Percentiles rank a stretch among this genome's conserved stretches.
These are phyloP conservation scores for Penicillium sp. DNA, from an alignment of 2,329 filamentous ascomycete genomes.

Conservation along the genomic window DNA sequence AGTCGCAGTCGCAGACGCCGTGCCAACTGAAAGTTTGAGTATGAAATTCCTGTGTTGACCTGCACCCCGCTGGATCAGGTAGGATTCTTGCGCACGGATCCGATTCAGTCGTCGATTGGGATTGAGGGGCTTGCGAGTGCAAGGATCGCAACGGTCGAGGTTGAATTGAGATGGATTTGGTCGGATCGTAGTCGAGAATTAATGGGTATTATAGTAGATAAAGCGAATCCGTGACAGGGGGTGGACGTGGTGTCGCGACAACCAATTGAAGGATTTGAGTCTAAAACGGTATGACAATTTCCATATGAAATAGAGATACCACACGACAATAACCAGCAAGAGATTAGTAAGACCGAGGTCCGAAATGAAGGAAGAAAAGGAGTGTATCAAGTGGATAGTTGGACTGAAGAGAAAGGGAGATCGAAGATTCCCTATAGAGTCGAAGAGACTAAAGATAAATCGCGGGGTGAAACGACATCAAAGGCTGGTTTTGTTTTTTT, in stretches of 20 bases:
- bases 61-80: slow-evolving; percentile 12
- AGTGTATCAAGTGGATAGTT: slow-evolving; percentile 23
- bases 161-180: slow-evolving; percentile 15
- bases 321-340: slow-evolving; percentile 9
- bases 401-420: slow-evolving; percentile 15
- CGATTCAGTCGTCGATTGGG: slow-evolving; percentile 1
- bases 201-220: slow-evolving; percentile 22
- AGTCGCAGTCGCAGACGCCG: slow-evolving; percentile 12
- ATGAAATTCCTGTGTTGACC: slow-evolving; percentile 11
- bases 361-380: slow-evolving; percentile 20
- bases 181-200: slow-evolving; percentile 18
- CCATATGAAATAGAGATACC: slow-evolving; percentile 14
- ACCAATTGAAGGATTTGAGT: slow-evolving; percentile 7
- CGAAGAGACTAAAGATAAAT: slow-evolving; percentile 28
- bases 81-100: slow-evolving; percentile 19
- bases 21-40: slow-evolving; percentile 10
- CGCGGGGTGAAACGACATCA: slow-evolving; percentile 34
- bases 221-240: slow-evolving; percentile 11
- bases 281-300: slow-evolving; percentile 13
- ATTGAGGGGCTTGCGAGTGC: background rate
- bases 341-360: slow-evolving; percentile 14
- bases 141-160: slow-evolving; percentile 14
- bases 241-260: background rate
- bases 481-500: slow-evolving; percentile 21
- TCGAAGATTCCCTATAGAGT: slow-evolving; percentile 21